These are phyloP conservation scores for Aspergillus saccharolyticus DNA, from an alignment of 495 filamentous ascomycete species.

Conservation along the genomic window DNA sequence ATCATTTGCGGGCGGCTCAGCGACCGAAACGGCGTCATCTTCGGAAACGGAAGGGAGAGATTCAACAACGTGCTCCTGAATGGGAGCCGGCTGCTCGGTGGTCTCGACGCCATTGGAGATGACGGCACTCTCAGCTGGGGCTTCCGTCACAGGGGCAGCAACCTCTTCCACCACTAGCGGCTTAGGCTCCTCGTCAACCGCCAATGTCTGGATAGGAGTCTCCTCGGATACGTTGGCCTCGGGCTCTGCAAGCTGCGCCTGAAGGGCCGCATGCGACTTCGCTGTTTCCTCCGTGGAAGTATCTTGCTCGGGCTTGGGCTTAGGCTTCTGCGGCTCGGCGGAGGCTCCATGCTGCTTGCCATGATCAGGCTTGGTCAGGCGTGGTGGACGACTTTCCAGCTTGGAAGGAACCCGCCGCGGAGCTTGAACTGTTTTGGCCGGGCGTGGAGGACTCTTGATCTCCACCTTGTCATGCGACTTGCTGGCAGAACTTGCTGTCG, in stretches of 20 bases:
- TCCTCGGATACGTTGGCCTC: constrained; percentile 1
- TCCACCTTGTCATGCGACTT: constrained; percentile 70
- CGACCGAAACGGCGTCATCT: background rate
- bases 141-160: background rate
- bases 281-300: constrained; percentile 4
- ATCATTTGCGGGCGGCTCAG: background rate
- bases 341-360: constrained; percentile 12
- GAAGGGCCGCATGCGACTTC: background rate
- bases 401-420: constrained; percentile 23
- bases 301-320: constrained; percentile 6
- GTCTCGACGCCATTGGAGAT: background rate
- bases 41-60: background rate
- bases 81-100: background rate
- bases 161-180: background rate
- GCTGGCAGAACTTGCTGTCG: constrained; percentile 71
- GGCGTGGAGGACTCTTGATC: constrained; percentile 34
- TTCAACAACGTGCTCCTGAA: background rate
- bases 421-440: constrained; percentile 15
- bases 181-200: constrained; percentile 5
- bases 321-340: constrained; percentile 3
- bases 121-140: constrained; percentile 3
- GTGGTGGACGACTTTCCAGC: constrained; percentile 18
- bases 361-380: constrained; percentile 16
- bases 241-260: constrained; percentile 4
- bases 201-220: constrained; percentile 1